Percentiles rank a stretch among this genome's conserved stretches.
Conservation (phyloP, 2,329 filamentous ascomycete genomes). For the Penicillium paneum region DNA sequence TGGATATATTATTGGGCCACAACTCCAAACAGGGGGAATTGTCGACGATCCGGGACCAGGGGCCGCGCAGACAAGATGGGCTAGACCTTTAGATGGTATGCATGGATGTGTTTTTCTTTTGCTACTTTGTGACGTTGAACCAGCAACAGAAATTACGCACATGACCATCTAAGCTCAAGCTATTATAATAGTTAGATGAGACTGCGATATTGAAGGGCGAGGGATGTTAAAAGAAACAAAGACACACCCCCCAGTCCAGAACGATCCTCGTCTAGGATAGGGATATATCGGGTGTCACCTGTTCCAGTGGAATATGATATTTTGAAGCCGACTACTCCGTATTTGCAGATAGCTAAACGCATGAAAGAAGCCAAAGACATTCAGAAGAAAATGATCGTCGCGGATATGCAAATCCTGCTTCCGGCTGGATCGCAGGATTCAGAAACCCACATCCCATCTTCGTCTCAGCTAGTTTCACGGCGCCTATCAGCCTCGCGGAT, state of each 20-base stretch:
- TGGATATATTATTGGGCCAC: slow-evolving; percentile 15
- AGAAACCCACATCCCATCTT: slow-evolving; percentile 9
- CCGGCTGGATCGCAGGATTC: slow-evolving; percentile 15
- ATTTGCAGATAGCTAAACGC: background rate
- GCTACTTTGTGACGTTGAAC: background rate
- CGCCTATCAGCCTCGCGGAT: slow-evolving; percentile 2
- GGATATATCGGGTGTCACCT: slow-evolving; percentile 5
- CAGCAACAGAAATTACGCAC: slow-evolving; percentile 1
- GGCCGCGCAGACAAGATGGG: background rate
- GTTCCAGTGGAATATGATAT: background rate
- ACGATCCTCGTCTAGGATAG: slow-evolving; percentile 1
- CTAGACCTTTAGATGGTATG: slow-evolving; percentile 6
- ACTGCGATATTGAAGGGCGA: background rate
- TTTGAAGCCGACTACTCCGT: slow-evolving; percentile 1
- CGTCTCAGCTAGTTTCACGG: slow-evolving; percentile 10
- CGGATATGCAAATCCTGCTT: slow-evolving; percentile 23
- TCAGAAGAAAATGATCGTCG: slow-evolving; percentile 14
- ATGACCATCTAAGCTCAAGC: background rate
- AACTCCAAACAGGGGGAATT: slow-evolving; percentile 23
- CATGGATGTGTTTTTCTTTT: background rate
- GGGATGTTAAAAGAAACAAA: background rate
- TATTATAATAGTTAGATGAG: background rate
- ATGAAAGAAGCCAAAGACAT: background rate
- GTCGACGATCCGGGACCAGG: background rate
- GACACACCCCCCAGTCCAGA: background rate